Conservation (phyloP, 169 alveolate species). For the Plasmodium falciparum region DNA sequence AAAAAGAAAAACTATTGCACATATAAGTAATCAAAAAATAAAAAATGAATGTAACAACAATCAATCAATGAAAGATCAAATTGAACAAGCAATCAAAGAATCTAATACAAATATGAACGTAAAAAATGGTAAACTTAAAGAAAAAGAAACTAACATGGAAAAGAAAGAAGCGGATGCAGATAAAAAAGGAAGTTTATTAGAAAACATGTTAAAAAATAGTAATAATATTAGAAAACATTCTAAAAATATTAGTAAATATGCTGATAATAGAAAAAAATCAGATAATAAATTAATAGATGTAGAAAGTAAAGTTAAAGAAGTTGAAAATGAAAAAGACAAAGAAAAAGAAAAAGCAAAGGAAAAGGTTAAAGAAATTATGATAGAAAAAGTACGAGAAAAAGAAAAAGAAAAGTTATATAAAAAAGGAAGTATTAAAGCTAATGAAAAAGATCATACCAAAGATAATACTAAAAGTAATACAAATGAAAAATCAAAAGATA, state of each 20-base stretch:
- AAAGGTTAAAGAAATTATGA: slow-evolving; percentile 15
- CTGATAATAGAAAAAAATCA: neutral
- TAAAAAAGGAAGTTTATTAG: neutral
- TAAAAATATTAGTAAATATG: neutral
- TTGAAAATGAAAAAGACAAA: neutral
- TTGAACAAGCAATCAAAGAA: no score
- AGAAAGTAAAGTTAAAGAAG: neutral
- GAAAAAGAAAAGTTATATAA: neutral
- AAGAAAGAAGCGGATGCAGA: neutral
- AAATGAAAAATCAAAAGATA: neutral
- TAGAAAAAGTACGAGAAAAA: slow-evolving; percentile 15
- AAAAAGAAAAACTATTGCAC: neutral
- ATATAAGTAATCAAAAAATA: neutral
- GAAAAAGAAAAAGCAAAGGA: slow-evolving; percentile 14
- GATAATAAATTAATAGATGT: neutral
- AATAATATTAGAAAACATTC: neutral
- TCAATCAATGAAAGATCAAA: neutral
- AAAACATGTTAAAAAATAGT: no score
- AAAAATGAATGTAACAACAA: neutral
- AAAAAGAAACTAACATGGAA: neutral
- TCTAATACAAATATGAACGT: neutral
- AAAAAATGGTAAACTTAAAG: neutral
- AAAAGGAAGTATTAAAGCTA: no score
- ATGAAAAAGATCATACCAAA: no score
- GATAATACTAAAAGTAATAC: neutral